Evolutionary conservation across 768 basidiomycete genomes (phyloP).

Genomic region (Tulasnella sp.): DNA sequence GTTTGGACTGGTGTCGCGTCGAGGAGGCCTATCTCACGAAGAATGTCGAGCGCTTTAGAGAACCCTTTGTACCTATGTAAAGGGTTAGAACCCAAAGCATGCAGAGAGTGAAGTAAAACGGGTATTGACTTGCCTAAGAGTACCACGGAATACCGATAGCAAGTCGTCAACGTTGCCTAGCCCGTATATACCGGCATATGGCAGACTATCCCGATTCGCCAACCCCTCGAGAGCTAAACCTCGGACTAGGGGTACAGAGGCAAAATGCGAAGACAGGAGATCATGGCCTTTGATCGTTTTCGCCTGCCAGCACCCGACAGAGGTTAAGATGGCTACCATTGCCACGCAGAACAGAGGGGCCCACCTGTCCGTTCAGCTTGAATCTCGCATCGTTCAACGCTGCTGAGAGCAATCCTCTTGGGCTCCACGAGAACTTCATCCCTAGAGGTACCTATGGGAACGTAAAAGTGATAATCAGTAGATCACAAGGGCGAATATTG

Average conservation of each 20-base stretch:
- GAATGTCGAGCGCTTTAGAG: slow-evolving; percentile 54
- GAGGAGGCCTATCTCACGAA: slow-evolving; percentile 61
- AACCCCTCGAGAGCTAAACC: slow-evolving; percentile 66
- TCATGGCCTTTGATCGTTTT: slow-evolving; percentile 39
- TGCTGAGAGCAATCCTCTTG: slow-evolving; percentile 72
- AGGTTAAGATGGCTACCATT: not conserved
- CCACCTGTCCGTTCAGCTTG: slow-evolving; percentile 44
- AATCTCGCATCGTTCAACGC: slow-evolving; percentile 62
- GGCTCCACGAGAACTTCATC: slow-evolving; percentile 92
- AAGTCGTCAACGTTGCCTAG: slow-evolving; percentile 35
- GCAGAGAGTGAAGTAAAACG: too few relatives aligned
- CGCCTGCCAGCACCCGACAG: slow-evolving; percentile 26
- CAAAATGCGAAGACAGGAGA: slow-evolving; percentile 48
- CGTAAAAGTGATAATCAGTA: not conserved
- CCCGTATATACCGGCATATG: slow-evolving; percentile 55
- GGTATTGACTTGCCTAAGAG: slow-evolving; percentile 57
- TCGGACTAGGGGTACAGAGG: slow-evolving; percentile 49
- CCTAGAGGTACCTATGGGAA: slow-evolving; percentile 43
- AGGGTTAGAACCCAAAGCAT: not conserved
- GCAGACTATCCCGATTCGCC: slow-evolving; percentile 70
- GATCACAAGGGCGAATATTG: not conserved
- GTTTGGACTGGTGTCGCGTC: slow-evolving; percentile 25
- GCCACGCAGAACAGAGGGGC: slow-evolving; percentile 19
- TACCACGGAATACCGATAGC: slow-evolving; percentile 69
- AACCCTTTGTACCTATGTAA: slow-evolving; percentile 73